Evolutionary conservation across 345 rosid species (phyloP).

Genomic region (Eucalyptus marginata): DNA sequence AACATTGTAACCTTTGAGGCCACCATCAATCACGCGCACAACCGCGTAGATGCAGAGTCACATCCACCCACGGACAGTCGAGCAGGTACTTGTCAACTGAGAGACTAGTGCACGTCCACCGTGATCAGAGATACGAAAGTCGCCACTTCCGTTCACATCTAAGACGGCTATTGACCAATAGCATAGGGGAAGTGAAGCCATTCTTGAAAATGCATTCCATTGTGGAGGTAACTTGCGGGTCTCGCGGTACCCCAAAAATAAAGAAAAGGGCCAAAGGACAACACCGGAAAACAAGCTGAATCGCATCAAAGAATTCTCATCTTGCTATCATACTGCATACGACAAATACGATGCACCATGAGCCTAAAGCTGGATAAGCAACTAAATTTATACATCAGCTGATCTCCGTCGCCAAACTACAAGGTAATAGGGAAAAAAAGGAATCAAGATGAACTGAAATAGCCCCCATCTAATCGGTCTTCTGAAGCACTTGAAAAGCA

Average conservation of each 20-base stretch:
- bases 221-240: background rate
- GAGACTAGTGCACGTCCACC: background rate
- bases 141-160: background rate
- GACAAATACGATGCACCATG: background rate
- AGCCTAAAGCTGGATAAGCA: constrained; percentile 11
- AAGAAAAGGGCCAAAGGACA: background rate
- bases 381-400: constrained; percentile 34
- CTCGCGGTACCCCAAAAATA: background rate
- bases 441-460: constrained; percentile 23
- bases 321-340: background rate
- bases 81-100: background rate
- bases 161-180: background rate
- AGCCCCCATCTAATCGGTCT: constrained; percentile 19
- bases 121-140: background rate
- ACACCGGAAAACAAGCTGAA: background rate
- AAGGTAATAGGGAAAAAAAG: background rate
- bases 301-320: background rate
- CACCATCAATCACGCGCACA: background rate
- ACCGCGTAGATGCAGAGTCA: background rate
- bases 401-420: background rate
- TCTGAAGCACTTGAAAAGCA: background rate
- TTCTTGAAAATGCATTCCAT: background rate
- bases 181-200: background rate
- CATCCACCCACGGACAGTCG: background rate
- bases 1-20: background rate